Base-by-base conservation (phyloP, 331 rosid genomes). In the Quercus lobata region DNA sequence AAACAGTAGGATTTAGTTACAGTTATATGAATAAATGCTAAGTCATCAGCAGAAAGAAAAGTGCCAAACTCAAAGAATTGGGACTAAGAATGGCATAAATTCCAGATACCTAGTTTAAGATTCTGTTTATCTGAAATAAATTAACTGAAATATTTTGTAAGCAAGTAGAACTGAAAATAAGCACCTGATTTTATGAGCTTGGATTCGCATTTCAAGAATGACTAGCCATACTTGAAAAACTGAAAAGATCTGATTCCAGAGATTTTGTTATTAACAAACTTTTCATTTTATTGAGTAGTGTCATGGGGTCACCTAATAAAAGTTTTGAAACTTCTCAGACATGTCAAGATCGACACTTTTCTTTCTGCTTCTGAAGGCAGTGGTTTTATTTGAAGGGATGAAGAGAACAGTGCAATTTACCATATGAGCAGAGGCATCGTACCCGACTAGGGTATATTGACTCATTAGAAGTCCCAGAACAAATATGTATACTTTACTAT, bases 371-470 rank as follows among this genome's bases (percentile, higher is more conserved):
- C 11, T 37, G 46, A 37, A 37, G 68, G 78, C 58, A 60, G 76
- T 16, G 46, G 11, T 37, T 37, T 37, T 37, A 37, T 37, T 37
- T 37, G 53, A 66, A 71, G 75, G 34, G 44, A 34, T 68, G 29
- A 10, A 71, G 72, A 69, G 74, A 37, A 49, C 69, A 16, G 56
- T 46, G 60, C 27, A 76, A 84, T 88, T 78, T 83, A 88, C 99
- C 99, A 95, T 93, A 86, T 95, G 94, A 86, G 98, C 99, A 46
- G 99, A 95, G 65, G 99, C 98, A 86, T 95, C 99, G 82, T 89
- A 95, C 8, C 99, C 99, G 41, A 89, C 85, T 52, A 95, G 80
- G 79, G 99, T 95, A 82, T 93, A 95, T 76, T 95, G 98, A 83
- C 98, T 91, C 99, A 95, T 91, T 11, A 93, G 83, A 78, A 95